Evolutionary conservation across 2,329 filamentous ascomycete species (phyloP).

Genomic region (Cladophialophora exuberans): DNA sequence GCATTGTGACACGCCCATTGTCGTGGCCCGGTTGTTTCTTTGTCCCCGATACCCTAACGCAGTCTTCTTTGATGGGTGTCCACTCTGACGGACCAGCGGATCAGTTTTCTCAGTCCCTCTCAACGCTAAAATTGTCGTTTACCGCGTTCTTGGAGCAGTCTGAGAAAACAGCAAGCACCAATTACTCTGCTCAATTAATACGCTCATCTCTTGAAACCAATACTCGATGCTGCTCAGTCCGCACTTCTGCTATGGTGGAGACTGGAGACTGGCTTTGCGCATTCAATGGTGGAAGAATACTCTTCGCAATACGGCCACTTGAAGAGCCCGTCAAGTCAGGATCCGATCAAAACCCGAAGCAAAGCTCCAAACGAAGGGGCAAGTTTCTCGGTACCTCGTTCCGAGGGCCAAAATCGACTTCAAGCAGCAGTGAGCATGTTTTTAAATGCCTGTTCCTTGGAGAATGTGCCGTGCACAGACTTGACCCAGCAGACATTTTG

Average conservation of each 20-base stretch:
- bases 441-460: slow-evolving; percentile 19
- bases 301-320: slow-evolving; percentile 17
- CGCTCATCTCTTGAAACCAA: slow-evolving; percentile 8
- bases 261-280: slow-evolving; percentile 24
- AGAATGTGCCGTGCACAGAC: slow-evolving; percentile 23
- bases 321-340: background rate
- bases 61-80: background rate
- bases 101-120: slow-evolving; percentile 15
- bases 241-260: slow-evolving; percentile 23
- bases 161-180: background rate
- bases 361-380: background rate
- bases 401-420: background rate
- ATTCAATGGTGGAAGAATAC: slow-evolving; percentile 18
- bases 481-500: slow-evolving; percentile 10
- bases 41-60: slow-evolving; percentile 14
- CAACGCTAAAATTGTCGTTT: slow-evolving; percentile 4
- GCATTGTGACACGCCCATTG: slow-evolving; percentile 13
- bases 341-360: background rate
- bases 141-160: background rate
- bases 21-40: slow-evolving; percentile 23
- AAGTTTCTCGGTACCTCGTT: background rate
- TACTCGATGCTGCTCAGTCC: slow-evolving; percentile 14
- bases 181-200: slow-evolving; percentile 10
- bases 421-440: background rate
- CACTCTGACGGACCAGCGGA: background rate